phyloP scores from a whole-genome alignment of 2,329 filamentous ascomycete genomes.

The Pseudogymnoascus sp. region DNA sequence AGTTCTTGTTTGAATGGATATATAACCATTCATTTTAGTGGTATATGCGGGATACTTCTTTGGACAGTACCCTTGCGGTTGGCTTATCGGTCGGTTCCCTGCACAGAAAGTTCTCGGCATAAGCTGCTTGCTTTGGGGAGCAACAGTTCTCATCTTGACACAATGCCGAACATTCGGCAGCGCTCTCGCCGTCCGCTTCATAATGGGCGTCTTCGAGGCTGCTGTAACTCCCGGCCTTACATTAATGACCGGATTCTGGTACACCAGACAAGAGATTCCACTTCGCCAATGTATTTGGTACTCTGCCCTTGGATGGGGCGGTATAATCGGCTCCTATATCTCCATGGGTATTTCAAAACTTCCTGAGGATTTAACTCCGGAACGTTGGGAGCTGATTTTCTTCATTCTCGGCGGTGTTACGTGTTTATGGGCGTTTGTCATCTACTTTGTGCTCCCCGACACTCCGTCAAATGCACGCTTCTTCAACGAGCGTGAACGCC shows the following conservation, averaged over 20 bases:
- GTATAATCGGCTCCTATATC: slow-evolving; percentile 30
- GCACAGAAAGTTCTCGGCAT: slow-evolving; percentile 31
- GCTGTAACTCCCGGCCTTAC: slow-evolving; percentile 29
- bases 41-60: slow-evolving; percentile 36
- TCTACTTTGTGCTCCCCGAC: slow-evolving; percentile 29
- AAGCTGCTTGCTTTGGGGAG: slow-evolving; percentile 29
- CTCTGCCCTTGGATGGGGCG: slow-evolving; percentile 25
- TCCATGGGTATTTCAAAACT: slow-evolving; percentile 29
- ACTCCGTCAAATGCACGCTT: slow-evolving; percentile 28
- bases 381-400: slow-evolving; percentile 31
- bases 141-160: slow-evolving; percentile 30
- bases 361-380: slow-evolving; percentile 22
- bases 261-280: slow-evolving; percentile 30
- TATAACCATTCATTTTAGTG: slow-evolving; percentile 19
- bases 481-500: slow-evolving; percentile 25
- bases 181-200: slow-evolving; percentile 19
- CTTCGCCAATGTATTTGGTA: slow-evolving; percentile 33
- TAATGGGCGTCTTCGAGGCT: slow-evolving; percentile 31
- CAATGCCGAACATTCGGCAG: slow-evolving; percentile 26
- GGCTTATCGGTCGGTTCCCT: slow-evolving; percentile 32
- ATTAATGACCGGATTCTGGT: slow-evolving; percentile 33
- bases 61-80: slow-evolving; percentile 36
- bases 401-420: slow-evolving; percentile 29
- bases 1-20: not conserved
- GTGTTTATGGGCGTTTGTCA: slow-evolving; percentile 28